A percentile compares a stretch with the other conserved stretches of the same genome.
phyloP scores from a whole-genome alignment of 1,139 yeast species.

The Geotrichum siamense region DNA sequence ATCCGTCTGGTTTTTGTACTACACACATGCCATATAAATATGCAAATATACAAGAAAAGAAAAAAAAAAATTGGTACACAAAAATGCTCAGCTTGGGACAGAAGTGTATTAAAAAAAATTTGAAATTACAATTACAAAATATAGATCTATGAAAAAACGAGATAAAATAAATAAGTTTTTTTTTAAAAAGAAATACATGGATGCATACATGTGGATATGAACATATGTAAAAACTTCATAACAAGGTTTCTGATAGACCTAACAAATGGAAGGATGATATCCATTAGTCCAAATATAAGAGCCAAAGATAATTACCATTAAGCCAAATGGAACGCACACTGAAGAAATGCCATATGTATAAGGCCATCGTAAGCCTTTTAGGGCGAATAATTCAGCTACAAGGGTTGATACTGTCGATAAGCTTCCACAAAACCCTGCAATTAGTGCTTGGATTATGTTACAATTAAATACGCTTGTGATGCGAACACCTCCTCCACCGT shows the following conservation, averaged over 20 bases:
- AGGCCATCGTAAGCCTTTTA: conserved; percentile 30
- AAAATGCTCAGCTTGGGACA: too few relatives aligned
- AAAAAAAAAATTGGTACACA: too few relatives aligned
- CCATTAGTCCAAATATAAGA: conserved; percentile 30
- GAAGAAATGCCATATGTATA: conserved; percentile 40
- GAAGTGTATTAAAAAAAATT: too few relatives aligned
- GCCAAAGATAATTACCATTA: conserved; percentile 42
- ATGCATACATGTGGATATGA: too few relatives aligned
- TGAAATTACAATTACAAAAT: too few relatives aligned
- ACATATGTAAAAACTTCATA: too few relatives aligned
- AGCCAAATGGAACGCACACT: conserved; percentile 34
- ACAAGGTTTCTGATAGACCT: too few relatives aligned
- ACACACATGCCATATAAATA: too few relatives aligned
- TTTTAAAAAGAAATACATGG: not conserved
- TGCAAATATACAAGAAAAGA: too few relatives aligned
- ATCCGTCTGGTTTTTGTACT: too few relatives aligned
- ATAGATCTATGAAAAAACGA: too few relatives aligned
- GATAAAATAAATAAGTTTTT: too few relatives aligned
- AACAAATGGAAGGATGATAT: conserved; percentile 3
- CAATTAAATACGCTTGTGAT: conserved; percentile 39
- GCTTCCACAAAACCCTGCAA: conserved; percentile 70
- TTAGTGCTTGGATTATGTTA: conserved; percentile 51
- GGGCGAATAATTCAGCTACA: conserved; percentile 52
- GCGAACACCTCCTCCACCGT: not conserved
- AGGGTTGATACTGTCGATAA: conserved; percentile 75